A percentile compares a stretch with the other conserved stretches of the same genome.
These are phyloP conservation scores for Penicillium sp. DNA, from an alignment of 2,329 filamentous ascomycete genomes.

Conservation along the genomic window DNA sequence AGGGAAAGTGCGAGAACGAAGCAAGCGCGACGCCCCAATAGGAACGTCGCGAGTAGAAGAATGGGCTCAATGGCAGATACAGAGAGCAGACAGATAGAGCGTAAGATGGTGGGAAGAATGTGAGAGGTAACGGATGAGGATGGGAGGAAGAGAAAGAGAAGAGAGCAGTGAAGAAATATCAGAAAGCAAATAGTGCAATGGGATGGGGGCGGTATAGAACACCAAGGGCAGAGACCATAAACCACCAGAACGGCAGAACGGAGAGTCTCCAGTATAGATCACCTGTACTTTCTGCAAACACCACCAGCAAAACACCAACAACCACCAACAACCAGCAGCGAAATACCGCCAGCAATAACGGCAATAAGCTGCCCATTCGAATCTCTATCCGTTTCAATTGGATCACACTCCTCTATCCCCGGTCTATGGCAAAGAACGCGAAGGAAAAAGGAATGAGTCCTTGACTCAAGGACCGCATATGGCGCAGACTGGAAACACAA, in stretches of 20 bases:
- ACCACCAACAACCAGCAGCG: too few species aligned
- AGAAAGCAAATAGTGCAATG: background rate
- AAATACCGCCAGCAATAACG: too few species aligned
- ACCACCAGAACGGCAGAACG: background rate
- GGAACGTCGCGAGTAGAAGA: background rate
- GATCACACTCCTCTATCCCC: background rate
- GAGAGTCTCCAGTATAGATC: too few species aligned
- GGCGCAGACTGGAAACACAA: background rate
- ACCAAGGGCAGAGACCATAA: background rate
- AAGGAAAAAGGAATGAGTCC: background rate
- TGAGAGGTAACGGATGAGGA: background rate
- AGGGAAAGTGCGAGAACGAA: background rate
- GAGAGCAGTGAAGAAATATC: background rate
- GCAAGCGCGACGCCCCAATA: background rate
- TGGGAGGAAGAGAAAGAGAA: background rate
- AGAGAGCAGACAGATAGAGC: background rate
- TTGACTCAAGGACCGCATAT: background rate
- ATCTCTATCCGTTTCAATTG: background rate
- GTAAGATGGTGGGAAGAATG: background rate
- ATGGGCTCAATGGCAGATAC: background rate
- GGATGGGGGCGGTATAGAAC: too few species aligned
- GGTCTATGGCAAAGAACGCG: conserved; percentile 1
- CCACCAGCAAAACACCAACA: too few species aligned
- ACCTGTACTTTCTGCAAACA: too few species aligned
- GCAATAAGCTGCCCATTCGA: background rate